A percentile compares a stretch with the other conserved stretches of the same genome.
Conservation (phyloP, 2,329 filamentous ascomycete species). For the Sporothrix phasma region DNA sequence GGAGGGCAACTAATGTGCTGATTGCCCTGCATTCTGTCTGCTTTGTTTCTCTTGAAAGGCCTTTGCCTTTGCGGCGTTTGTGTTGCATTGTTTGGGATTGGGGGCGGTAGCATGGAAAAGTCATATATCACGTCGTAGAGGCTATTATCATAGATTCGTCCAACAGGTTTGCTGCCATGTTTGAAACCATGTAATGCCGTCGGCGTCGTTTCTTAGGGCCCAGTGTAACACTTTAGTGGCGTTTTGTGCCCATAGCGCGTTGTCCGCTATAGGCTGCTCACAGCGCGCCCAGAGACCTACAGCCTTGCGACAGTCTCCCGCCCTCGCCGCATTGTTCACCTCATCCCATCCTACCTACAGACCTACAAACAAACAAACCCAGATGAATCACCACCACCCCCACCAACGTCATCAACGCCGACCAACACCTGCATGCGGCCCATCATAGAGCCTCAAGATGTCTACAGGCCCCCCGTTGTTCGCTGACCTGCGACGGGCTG, state of each 20-base stretch:
- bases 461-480: neutral
- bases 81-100: neutral
- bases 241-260: neutral
- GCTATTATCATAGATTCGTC: too few species aligned
- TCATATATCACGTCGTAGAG: too few species aligned
- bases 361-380: neutral
- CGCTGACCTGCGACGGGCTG: constrained; percentile 5
- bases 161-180: too few species aligned
- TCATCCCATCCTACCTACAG: too few species aligned
- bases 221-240: neutral
- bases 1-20: neutral
- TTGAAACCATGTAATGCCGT: too few species aligned
- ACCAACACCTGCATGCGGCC: too few species aligned
- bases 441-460: too few species aligned
- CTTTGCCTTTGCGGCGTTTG: neutral
- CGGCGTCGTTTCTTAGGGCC: too few species aligned
- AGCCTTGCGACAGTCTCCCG: neutral
- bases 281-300: neutral
- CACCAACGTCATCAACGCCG: neutral
- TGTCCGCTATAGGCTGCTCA: neutral
- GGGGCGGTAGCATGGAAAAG: neutral
- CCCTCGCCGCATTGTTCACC: neutral
- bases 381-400: too few species aligned
- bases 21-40: neutral
- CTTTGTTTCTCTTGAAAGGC: neutral